phyloP scores from a whole-genome alignment of 768 basidiomycete genomes.

The Boletus vinaceobasis region DNA sequence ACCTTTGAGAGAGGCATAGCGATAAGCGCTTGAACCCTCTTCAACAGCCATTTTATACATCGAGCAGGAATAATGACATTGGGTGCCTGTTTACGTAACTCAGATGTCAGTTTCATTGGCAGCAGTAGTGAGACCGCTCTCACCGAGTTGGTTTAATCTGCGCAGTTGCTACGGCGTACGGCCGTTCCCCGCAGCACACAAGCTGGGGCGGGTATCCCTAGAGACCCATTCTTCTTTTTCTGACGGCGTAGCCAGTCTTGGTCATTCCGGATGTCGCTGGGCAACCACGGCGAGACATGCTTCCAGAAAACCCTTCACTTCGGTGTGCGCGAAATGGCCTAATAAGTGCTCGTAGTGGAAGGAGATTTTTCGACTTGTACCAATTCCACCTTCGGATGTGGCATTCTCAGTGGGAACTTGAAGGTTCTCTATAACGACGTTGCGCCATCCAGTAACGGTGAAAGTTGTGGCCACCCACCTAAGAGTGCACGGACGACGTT shows the following conservation, averaged over 20 bases:
- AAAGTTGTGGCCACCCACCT: neutral
- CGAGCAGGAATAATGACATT: neutral
- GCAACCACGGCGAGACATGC: neutral
- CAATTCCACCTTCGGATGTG: neutral
- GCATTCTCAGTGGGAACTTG: too few relatives aligned
- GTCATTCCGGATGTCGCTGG: too few relatives aligned
- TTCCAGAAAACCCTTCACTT: neutral
- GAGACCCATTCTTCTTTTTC: neutral
- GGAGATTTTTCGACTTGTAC: neutral
- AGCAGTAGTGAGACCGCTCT: too few relatives aligned
- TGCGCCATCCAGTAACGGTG: neutral
- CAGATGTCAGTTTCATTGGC: neutral
- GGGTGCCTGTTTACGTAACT: neutral
- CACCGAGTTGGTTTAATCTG: neutral
- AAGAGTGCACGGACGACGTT: neutral
- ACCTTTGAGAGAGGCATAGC: slow-evolving; percentile 64
- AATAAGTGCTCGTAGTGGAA: neutral
- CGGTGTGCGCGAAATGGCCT: neutral
- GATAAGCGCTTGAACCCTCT: neutral
- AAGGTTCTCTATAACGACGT: too few relatives aligned
- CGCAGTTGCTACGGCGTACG: neutral
- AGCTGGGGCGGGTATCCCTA: neutral
- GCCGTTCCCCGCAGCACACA: too few relatives aligned
- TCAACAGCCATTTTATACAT: neutral
- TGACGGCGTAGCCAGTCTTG: neutral